Base-by-base conservation (phyloP, 2,329 filamentous ascomycete species). In the Ilyonectria robusta region DNA sequence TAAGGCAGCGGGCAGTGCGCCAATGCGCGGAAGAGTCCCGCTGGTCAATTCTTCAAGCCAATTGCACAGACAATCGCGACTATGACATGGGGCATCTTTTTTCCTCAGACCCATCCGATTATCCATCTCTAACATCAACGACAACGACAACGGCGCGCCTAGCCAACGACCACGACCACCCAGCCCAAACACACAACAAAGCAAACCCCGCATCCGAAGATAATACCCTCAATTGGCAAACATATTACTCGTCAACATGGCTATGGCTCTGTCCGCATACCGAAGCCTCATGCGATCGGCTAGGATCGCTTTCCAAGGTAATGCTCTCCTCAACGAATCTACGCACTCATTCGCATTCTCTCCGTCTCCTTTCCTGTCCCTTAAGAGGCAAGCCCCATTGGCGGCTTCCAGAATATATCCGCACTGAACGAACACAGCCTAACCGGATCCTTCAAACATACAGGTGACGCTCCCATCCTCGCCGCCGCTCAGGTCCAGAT, bases 221-320 rank as follows among this genome's bases (percentile, higher is more conserved):
- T 31, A 15, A 8, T 37, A 6, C 26, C 26, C 23, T 42, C 55
- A 40, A 19, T 55, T 44, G 19, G 23, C 48, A 11, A 58, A 19
- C 13, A 19, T 5, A 44, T 55, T 21, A 29, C 23, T 17, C 6
- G 3, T 63, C 54, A 67, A 35, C 44, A 75, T 75, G 70, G 63
- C 70, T 19, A 90, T 94, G 85, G 93, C 93, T 17, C 83, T 94
- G 62, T 85, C 88, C 77, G 94, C 94, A 42, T 98, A 98, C 83
- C 87, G 94, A 77, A 87, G 92, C 72, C 84, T 98, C 47, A 86
- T 97, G 74, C 94, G 95, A 69, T 93, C 95, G 23, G 90, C 93
- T 37, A 87, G 91, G 70, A 85, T 97, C 71, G 94, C 95, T 67
- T 99, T 99, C 79, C 85, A 92, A 84, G 93, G 94, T 95, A 84